Evolutionary conservation across 768 basidiomycete genomes (phyloP).

Genomic region (Tulasnella sp.): DNA sequence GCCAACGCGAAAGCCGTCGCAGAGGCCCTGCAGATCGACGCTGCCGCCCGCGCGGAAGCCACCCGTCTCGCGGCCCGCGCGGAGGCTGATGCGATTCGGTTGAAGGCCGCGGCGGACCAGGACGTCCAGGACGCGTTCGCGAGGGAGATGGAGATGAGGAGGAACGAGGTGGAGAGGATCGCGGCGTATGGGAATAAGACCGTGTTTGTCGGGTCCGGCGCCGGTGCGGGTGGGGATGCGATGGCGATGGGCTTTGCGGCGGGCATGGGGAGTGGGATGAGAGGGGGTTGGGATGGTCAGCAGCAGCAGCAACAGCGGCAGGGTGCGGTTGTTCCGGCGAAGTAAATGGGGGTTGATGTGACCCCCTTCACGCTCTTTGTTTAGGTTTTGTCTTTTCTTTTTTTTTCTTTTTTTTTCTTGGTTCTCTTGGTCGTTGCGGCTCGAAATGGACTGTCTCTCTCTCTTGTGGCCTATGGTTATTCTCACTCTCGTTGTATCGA

Average conservation of each 20-base stretch:
- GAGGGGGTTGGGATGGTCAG: not conserved
- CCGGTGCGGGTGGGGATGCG: conserved; percentile 23
- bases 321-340: too few relatives aligned
- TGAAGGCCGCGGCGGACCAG: conserved; percentile 59
- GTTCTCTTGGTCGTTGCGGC: too few relatives aligned
- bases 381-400: not conserved
- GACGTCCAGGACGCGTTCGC: conserved; percentile 53
- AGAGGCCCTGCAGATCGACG: conserved; percentile 52
- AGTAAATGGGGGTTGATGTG: too few relatives aligned
- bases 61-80: conserved; percentile 38
- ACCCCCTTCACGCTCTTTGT: too few relatives aligned
- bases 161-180: conserved; percentile 52
- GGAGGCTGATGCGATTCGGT: conserved; percentile 17
- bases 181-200: conserved; percentile 45
- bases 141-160: conserved; percentile 60
- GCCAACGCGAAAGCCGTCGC: conserved; percentile 61
- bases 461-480: not conserved
- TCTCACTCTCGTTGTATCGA: not conserved
- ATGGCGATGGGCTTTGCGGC: conserved; percentile 63
- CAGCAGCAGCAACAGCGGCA: not conserved
- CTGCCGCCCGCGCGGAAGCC: conserved; percentile 66
- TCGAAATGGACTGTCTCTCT: not conserved
- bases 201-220: conserved; percentile 15
- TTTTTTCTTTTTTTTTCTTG: not conserved
- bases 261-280: conserved; percentile 36